phyloP scores from a whole-genome alignment of 1,139 yeast genomes.

The Hyphopichia burtonii region DNA sequence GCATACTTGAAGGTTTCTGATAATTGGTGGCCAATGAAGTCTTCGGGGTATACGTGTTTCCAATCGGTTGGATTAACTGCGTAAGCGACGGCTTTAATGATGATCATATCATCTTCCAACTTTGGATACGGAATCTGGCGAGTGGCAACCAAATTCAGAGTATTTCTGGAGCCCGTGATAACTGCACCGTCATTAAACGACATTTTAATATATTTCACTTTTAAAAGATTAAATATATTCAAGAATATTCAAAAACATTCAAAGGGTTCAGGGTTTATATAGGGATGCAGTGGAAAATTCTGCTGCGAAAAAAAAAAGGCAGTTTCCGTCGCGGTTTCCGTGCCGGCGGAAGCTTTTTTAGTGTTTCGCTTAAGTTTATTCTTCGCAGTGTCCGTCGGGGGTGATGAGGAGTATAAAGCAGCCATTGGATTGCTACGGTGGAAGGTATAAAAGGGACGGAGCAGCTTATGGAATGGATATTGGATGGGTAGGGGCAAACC shows the following conservation, averaged over 20 bases:
- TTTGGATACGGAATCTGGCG: conserved; percentile 34
- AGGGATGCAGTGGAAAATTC: too few relatives aligned
- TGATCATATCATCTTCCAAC: conserved; percentile 39
- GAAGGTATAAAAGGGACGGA: too few relatives aligned
- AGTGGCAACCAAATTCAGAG: conserved; percentile 19
- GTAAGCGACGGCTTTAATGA: conserved; percentile 55
- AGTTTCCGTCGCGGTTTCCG: too few relatives aligned
- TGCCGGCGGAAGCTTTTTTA: too few relatives aligned
- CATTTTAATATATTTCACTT: neutral
- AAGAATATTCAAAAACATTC: neutral
- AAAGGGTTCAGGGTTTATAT: too few relatives aligned
- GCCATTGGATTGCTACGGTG: too few relatives aligned
- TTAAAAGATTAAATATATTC: neutral
- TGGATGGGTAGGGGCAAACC: too few relatives aligned
- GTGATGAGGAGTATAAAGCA: too few relatives aligned
- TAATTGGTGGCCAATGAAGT: conserved; percentile 3
- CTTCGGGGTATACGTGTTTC: conserved; percentile 50
- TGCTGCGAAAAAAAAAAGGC: too few relatives aligned
- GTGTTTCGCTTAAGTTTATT: too few relatives aligned
- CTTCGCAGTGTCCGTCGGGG: too few relatives aligned
- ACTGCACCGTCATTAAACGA: conserved; percentile 24
- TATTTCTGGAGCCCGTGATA: conserved; percentile 19
- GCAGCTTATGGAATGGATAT: too few relatives aligned
- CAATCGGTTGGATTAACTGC: conserved; percentile 79
- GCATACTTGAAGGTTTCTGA: conserved; percentile 6